Conservation (phyloP, 2,329 filamentous ascomycete genomes). For the Trichophyton mentagrophytes region DNA sequence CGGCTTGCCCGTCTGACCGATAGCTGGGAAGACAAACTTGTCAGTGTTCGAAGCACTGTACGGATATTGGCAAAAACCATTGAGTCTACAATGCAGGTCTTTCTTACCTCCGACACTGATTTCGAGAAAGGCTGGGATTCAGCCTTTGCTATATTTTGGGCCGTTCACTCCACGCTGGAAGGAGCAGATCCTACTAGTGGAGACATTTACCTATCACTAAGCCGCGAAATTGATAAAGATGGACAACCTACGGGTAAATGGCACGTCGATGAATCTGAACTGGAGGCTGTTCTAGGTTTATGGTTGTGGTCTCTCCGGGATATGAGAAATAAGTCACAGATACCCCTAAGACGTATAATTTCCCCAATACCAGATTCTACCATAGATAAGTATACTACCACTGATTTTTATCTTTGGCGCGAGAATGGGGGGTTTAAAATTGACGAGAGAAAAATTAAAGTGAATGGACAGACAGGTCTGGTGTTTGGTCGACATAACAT, state of each 20-base stretch:
- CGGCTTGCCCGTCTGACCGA: neutral
- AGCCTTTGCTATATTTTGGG: neutral
- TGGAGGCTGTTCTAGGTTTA: conserved; percentile 24
- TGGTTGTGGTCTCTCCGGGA: conserved; percentile 22
- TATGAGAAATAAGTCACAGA: conserved; percentile 2
- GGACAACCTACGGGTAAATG: conserved; percentile 12
- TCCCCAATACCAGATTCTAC: neutral
- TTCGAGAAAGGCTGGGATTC: neutral
- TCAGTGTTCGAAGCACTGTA: neutral
- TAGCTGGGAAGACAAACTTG: neutral
- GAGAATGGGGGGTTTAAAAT: neutral
- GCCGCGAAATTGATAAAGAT: neutral
- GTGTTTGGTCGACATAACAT: neutral
- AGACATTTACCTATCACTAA: conserved; percentile 7
- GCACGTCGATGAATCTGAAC: conserved; percentile 16
- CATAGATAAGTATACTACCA: too few species aligned
- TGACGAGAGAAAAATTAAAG: neutral
- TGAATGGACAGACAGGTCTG: neutral
- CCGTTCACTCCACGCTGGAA: neutral
- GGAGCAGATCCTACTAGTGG: neutral
- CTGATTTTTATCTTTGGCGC: neutral
- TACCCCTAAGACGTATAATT: neutral
- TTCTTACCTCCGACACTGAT: neutral
- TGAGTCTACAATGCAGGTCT: neutral
- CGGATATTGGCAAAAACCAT: neutral